Evolutionary conservation across 2,329 filamentous ascomycete species (phyloP).

Genomic region (Botrytis paeoniae): DNA sequence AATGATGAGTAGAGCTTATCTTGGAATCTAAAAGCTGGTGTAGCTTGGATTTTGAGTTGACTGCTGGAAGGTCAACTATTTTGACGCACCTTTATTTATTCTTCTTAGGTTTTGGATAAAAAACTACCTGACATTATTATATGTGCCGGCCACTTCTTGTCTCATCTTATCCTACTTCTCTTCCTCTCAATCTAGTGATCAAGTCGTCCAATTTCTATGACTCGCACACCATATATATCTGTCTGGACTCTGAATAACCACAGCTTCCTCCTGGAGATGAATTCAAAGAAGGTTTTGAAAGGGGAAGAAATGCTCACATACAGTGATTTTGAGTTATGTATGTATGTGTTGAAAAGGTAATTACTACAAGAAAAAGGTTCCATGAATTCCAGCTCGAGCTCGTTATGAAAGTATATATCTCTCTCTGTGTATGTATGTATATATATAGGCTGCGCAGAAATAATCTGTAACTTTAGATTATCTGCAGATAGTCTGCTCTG

Average conservation of each 20-base stretch:
- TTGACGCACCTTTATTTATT: background rate
- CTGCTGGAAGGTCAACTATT: background rate
- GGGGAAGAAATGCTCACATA: background rate
- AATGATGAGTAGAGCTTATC: background rate
- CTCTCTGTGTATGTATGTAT: too few relatives aligned
- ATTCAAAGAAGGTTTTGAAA: background rate
- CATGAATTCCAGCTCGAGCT: background rate
- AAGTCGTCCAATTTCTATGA: background rate
- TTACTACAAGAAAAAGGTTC: background rate
- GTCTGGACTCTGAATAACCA: accelerated
- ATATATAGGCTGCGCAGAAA: too few relatives aligned
- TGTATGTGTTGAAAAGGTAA: background rate
- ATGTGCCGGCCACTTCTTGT: background rate
- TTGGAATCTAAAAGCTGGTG: background rate
- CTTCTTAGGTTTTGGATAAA: accelerated
- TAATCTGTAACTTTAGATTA: too few relatives aligned
- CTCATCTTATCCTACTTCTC: background rate
- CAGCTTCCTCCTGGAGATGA: accelerated
- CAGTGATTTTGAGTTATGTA: background rate
- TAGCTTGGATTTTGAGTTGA: background rate
- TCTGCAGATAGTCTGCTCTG: too few relatives aligned
- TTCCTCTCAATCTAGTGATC: background rate
- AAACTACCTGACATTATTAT: background rate
- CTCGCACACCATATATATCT: background rate
- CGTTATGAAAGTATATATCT: background rate